Evolutionary conservation across 129 eudicot species (phyloP).

Genomic region (Arctium minus): DNA sequence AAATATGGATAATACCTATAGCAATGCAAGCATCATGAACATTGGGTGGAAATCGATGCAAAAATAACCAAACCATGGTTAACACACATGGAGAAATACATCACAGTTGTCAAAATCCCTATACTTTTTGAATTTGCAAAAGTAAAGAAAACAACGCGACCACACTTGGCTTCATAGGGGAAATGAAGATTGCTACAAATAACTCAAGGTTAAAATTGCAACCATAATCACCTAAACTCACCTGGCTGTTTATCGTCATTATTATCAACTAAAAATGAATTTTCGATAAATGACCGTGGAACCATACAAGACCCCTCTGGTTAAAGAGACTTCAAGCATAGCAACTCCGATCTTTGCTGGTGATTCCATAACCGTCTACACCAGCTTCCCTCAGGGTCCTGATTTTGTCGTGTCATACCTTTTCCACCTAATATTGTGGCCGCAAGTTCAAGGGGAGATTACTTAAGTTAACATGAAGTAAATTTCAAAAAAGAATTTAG

Average conservation of each 20-base stretch:
- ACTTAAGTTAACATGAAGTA: background rate
- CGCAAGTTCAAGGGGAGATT: conserved; percentile 27
- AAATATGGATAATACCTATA: too few species aligned
- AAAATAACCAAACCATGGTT: too few species aligned
- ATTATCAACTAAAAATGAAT: conserved; percentile 31
- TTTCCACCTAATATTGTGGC: conserved; percentile 99
- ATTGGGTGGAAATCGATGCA: too few species aligned
- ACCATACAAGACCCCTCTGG: conserved; percentile 82
- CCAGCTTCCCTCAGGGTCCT: conserved; percentile 91
- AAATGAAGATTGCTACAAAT: conserved; percentile 3
- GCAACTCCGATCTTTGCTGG: conserved; percentile 94
- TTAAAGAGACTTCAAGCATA: conserved; percentile 86
- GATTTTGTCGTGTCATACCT: conserved; percentile 99
- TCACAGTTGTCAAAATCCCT: conserved; percentile 19
- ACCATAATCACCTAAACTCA: conserved; percentile 18
- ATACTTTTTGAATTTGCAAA: conserved; percentile 16
- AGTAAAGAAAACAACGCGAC: conserved; percentile 19
- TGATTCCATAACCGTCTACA: conserved; percentile 84
- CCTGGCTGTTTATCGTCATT: conserved; percentile 29
- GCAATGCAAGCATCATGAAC: too few species aligned
- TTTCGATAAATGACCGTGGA: conserved; percentile 9
- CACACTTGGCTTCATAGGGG: conserved; percentile 14
- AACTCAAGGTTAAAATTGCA: conserved; percentile 15
- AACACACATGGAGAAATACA: too few species aligned
- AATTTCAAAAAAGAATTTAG: background rate